Evolutionary conservation across 305 asterid species (phyloP).

Genomic region (Fraxinus baroniana): DNA sequence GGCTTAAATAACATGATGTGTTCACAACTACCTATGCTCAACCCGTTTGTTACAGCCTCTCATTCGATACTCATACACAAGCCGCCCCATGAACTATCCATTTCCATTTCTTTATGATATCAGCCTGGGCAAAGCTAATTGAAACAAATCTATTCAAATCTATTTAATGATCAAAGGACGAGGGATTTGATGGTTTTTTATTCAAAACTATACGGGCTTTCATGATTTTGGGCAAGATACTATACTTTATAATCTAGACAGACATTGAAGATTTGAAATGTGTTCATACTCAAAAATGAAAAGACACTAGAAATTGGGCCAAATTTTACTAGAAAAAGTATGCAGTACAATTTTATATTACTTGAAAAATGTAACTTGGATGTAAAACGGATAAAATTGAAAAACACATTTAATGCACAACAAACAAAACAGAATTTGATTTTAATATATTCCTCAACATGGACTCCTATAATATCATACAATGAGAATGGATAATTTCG

Average conservation of each 20-base stretch:
- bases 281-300: neutral
- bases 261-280: neutral
- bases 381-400: neutral
- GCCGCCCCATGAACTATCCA: neutral
- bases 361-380: neutral
- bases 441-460: neutral
- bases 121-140: neutral
- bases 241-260: neutral
- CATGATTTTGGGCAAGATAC: neutral
- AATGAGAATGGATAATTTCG: neutral
- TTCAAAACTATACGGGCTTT: neutral
- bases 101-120: neutral
- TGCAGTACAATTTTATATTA: neutral
- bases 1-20: neutral
- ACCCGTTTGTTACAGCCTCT: neutral
- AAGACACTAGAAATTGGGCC: neutral
- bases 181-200: neutral
- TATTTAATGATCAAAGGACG: neutral
- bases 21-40: neutral
- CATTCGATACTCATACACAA: neutral
- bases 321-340: neutral
- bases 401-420: neutral
- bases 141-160: neutral
- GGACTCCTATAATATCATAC: neutral
- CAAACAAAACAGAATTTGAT: neutral